A percentile compares a stretch with the other conserved stretches of the same genome.
Evolutionary conservation across 768 basidiomycete species (phyloP).

Genomic region (Hemileccinum rubropunctum): DNA sequence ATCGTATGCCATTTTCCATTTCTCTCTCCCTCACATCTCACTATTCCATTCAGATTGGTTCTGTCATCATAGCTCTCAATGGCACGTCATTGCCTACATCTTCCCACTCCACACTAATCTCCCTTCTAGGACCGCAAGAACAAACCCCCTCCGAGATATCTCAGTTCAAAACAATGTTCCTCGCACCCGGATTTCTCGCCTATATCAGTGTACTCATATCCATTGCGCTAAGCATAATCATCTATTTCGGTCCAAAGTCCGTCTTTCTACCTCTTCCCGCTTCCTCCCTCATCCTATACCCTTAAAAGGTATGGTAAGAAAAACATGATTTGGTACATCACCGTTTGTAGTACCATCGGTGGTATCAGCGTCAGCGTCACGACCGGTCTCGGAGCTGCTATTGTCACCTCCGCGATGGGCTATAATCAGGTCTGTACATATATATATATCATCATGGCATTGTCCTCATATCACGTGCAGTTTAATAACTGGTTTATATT

Average conservation of each 20-base stretch:
- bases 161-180: conserved; percentile 75
- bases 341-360: conserved; percentile 94
- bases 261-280: conserved; percentile 17
- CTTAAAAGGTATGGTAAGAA: conserved; percentile 74
- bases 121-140: conserved; percentile 60
- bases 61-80: conserved; percentile 88
- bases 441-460: not conserved
- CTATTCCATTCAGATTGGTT: conserved; percentile 56
- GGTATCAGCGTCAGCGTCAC: conserved; percentile 94
- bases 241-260: conserved; percentile 80
- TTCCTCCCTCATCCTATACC: conserved; percentile 1
- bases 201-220: conserved; percentile 64
- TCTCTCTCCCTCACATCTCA: not conserved
- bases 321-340: conserved; percentile 94
- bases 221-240: conserved; percentile 64
- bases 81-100: conserved; percentile 37
- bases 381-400: conserved; percentile 88
- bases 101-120: conserved; percentile 1
- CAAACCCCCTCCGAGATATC: conserved; percentile 64
- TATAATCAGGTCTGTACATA: conserved; percentile 64
- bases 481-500: conserved; percentile 93
- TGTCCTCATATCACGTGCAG: conserved; percentile 35
- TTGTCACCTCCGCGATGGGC: conserved; percentile 74
- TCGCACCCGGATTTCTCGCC: conserved; percentile 79
- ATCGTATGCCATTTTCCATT: conserved; percentile 57